A percentile compares a stretch with the other conserved stretches of the same genome.
Evolutionary conservation across 352 stramenopile genomes (phyloP).

Genomic region (Globisporangium parvum): DNA sequence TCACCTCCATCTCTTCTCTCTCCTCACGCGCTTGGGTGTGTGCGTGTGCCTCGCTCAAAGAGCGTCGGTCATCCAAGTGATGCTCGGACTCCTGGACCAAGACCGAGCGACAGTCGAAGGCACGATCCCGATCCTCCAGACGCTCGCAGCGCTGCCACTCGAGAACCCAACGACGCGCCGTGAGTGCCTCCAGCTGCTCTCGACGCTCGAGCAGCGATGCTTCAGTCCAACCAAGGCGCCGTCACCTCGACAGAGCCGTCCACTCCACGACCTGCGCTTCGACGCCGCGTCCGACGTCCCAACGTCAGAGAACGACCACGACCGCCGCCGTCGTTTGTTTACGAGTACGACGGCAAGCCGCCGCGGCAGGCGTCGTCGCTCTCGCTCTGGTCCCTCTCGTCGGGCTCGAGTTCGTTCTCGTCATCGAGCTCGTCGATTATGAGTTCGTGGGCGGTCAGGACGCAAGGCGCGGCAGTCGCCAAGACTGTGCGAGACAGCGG

Average conservation of each 20-base stretch:
- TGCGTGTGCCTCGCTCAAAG: slow-evolving; percentile 11
- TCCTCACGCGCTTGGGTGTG: neutral
- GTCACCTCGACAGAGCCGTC: neutral
- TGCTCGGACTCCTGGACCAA: slow-evolving; percentile 54
- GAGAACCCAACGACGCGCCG: slow-evolving; percentile 28
- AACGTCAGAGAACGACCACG: slow-evolving; percentile 4
- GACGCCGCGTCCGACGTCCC: slow-evolving; percentile 12
- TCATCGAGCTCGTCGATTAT: slow-evolving; percentile 5
- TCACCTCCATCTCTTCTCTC: neutral
- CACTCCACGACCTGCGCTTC: slow-evolving; percentile 2
- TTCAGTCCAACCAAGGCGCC: neutral
- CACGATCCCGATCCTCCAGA: slow-evolving; percentile 45
- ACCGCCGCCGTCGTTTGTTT: slow-evolving; percentile 14
- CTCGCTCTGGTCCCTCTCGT: neutral
- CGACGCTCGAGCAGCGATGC: slow-evolving; percentile 17
- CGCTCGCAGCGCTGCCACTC: slow-evolving; percentile 33
- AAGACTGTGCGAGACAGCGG: slow-evolving; percentile 20
- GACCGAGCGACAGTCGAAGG: slow-evolving; percentile 36
- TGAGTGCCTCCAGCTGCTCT: slow-evolving; percentile 35
- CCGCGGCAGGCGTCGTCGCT: neutral
- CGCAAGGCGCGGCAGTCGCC: neutral
- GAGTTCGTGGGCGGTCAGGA: neutral
- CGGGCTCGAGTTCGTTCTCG: neutral
- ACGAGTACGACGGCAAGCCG: slow-evolving; percentile 7
- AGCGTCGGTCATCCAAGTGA: slow-evolving; percentile 46